Conservation (phyloP, 257 asterid genomes). For the Solanum etuberosum region DNA sequence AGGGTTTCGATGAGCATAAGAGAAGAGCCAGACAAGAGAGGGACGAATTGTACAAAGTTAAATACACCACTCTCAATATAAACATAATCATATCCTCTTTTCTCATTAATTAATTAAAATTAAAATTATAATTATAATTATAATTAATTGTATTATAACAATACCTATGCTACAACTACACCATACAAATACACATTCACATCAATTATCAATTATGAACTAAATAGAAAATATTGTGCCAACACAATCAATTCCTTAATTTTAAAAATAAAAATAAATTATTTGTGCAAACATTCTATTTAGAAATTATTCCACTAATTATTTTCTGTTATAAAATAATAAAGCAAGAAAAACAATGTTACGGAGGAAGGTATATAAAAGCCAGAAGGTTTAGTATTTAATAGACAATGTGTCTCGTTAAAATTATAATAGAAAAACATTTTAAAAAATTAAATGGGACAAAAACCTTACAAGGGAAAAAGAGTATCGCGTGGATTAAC, state of each 20-base stretch:
- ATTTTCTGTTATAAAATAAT: neutral
- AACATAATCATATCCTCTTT: neutral
- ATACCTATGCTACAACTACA: neutral
- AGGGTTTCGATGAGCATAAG: slow-evolving; percentile 2
- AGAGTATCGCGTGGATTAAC: too few species aligned
- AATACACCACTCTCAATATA: neutral
- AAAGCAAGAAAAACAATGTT: neutral
- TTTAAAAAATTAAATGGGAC: neutral
- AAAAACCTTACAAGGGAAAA: too few species aligned
- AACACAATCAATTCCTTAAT: too few species aligned
- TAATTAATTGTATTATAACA: neutral
- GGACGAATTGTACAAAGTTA: neutral
- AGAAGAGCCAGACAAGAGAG: neutral
- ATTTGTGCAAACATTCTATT: neutral
- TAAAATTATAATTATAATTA: too few species aligned
- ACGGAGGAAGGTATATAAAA: neutral
- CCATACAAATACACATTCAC: neutral
- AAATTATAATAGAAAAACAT: neutral
- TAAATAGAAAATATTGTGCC: too few species aligned
- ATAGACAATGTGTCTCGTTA: neutral
- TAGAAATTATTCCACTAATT: neutral
- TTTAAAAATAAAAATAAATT: too few species aligned
- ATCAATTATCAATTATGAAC: too few species aligned
- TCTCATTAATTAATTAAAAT: neutral
- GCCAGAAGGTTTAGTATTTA: neutral